Evolutionary conservation across 148 eudicot species (phyloP).

Genomic region (Chenopodium album): DNA sequence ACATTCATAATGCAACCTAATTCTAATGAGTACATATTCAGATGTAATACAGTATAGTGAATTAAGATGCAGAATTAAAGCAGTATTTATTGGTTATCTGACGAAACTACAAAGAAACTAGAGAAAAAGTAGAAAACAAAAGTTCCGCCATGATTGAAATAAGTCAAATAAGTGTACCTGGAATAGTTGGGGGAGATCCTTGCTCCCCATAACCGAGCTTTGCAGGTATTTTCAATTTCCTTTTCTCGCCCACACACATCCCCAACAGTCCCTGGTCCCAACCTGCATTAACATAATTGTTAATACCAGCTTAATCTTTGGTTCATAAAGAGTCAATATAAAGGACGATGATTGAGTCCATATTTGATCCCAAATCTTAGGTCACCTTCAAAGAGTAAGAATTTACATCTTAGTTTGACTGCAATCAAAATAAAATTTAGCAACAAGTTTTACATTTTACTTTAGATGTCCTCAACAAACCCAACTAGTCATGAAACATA

Average conservation of each 20-base stretch:
- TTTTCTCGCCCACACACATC: slow-evolving; percentile 96
- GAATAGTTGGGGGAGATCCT: slow-evolving; percentile 94
- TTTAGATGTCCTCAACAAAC: neutral
- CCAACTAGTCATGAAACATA: neutral
- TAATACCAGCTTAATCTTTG: slow-evolving; percentile 1
- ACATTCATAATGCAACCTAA: neutral
- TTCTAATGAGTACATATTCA: neutral
- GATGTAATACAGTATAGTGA: neutral
- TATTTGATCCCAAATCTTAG: neutral
- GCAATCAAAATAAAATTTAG: neutral
- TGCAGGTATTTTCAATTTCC: slow-evolving; percentile 92
- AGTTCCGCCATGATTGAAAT: neutral
- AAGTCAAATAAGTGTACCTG: slow-evolving; percentile 48
- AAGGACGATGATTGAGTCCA: neutral
- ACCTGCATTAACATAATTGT: slow-evolving; percentile 48
- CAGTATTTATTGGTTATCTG: no score
- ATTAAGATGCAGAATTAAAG: no score
- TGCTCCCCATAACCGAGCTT: slow-evolving; percentile 83
- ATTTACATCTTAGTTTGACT: neutral
- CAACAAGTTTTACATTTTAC: neutral
- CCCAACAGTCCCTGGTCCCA: slow-evolving; percentile 99
- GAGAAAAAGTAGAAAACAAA: neutral
- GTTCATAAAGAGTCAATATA: neutral
- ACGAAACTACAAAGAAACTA: neutral
- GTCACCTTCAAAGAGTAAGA: neutral